Conservation (phyloP, 2,329 filamentous ascomycete species). For the Chaetomium sp. region DNA sequence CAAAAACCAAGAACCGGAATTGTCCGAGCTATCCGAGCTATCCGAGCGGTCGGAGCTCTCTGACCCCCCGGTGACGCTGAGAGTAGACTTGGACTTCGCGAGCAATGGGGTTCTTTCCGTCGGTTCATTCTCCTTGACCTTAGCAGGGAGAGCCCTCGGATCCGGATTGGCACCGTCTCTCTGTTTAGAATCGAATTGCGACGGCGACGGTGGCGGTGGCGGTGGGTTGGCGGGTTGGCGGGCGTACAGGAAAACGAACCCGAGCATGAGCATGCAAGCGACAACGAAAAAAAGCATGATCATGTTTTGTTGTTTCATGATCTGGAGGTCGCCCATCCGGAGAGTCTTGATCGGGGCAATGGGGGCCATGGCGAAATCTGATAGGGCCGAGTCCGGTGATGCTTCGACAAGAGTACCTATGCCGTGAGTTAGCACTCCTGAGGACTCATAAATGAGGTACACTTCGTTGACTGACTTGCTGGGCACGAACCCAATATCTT, state of each 20-base stretch:
- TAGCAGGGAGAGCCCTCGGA: neutral
- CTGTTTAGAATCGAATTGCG: neutral
- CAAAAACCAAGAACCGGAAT: neutral
- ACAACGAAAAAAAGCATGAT: neutral
- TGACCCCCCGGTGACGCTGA: neutral
- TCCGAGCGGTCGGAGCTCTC: neutral
- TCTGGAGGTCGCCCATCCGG: neutral
- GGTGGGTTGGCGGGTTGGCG: neutral
- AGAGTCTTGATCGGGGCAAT: neutral
- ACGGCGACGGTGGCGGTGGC: neutral
- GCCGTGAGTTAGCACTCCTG: neutral
- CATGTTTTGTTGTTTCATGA: neutral
- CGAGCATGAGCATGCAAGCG: neutral
- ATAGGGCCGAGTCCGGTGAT: too few relatives aligned
- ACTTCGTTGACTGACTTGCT: neutral
- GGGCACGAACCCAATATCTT: neutral
- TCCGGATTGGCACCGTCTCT: neutral
- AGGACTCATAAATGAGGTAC: neutral
- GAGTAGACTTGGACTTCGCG: neutral
- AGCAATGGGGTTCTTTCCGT: slow-evolving; percentile 5
- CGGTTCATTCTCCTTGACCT: neutral
- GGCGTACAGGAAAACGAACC: neutral
- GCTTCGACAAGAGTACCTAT: too few relatives aligned
- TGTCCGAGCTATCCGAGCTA: slow-evolving; percentile 5
- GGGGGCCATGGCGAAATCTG: slow-evolving; percentile 7